Conservation (phyloP, 768 basidiomycete genomes). For the Fomitopsis serialis region DNA sequence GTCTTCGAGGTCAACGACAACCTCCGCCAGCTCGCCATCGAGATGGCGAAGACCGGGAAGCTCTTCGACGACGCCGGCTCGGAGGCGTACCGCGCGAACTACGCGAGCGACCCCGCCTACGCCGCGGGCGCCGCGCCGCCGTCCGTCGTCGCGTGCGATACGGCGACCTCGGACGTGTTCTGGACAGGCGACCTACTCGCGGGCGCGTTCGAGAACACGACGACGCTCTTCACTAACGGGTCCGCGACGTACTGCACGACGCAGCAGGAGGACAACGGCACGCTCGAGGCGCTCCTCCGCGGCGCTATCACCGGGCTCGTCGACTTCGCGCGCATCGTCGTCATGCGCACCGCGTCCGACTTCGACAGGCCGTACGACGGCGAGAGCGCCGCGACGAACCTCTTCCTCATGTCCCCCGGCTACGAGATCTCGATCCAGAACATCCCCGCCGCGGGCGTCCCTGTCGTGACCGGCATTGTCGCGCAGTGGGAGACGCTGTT, state of each 20-base stretch:
- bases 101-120: conserved; percentile 18
- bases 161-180: conserved; percentile 32
- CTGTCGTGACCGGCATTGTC: no score
- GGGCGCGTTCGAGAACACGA: conserved; percentile 33
- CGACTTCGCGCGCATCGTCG: conserved; percentile 33
- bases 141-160: conserved; percentile 28
- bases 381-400: no score
- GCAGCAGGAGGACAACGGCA: conserved; percentile 37
- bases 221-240: conserved; percentile 30
- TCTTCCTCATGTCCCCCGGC: no score
- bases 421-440: no score
- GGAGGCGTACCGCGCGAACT: conserved; percentile 25
- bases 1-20: conserved; percentile 40
- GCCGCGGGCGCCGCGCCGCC: conserved; percentile 29
- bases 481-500: no score
- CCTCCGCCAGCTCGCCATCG: conserved; percentile 27
- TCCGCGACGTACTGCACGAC: conserved; percentile 27
- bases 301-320: conserved; percentile 24
- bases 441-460: no score
- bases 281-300: conserved; percentile 32
- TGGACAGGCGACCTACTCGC: conserved; percentile 31
- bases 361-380: conserved; percentile 30
- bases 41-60: conserved; percentile 23
- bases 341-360: conserved; percentile 33
- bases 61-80: conserved; percentile 29